Evolutionary conservation across 805 yeast species (phyloP).

Genomic region (Candida stauntonica): DNA sequence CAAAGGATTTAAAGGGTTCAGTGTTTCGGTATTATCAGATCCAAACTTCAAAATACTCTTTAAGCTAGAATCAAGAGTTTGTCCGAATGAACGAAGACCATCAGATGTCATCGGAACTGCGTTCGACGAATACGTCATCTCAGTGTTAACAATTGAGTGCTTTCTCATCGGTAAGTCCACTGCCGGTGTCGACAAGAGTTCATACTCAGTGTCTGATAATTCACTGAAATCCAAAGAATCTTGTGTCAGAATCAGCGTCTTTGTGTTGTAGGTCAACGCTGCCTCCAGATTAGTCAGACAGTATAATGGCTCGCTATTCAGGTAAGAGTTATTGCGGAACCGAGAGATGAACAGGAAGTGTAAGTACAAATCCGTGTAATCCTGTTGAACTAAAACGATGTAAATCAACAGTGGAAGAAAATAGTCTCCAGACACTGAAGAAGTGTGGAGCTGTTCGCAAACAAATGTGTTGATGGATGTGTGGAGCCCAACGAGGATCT

Average conservation of each 20-base stretch:
- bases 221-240: conserved; percentile 10
- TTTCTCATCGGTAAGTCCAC: background rate
- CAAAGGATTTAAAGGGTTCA: conserved; percentile 10
- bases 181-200: conserved; percentile 6
- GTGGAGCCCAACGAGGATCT: conserved; percentile 15
- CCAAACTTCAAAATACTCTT: conserved; percentile 7
- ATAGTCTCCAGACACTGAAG: conserved; percentile 21
- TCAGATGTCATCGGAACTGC: background rate
- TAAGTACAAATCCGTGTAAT: conserved; percentile 17
- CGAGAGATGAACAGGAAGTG: conserved; percentile 21
- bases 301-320: conserved; percentile 20
- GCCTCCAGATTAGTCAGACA: conserved; percentile 27
- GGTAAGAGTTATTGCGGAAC: conserved; percentile 18
- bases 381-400: conserved; percentile 15
- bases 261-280: conserved; percentile 17
- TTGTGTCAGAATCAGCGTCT: conserved; percentile 12
- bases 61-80: background rate
- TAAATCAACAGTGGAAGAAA: conserved; percentile 24
- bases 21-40: background rate
- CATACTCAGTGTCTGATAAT: conserved; percentile 14
- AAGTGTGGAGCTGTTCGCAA: background rate
- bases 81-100: background rate
- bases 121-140: too few species aligned
- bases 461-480: conserved; percentile 14
- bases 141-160: too few species aligned